phyloP scores from a whole-genome alignment of 1,139 yeast genomes.

The Wickerhamomyces sp. region DNA sequence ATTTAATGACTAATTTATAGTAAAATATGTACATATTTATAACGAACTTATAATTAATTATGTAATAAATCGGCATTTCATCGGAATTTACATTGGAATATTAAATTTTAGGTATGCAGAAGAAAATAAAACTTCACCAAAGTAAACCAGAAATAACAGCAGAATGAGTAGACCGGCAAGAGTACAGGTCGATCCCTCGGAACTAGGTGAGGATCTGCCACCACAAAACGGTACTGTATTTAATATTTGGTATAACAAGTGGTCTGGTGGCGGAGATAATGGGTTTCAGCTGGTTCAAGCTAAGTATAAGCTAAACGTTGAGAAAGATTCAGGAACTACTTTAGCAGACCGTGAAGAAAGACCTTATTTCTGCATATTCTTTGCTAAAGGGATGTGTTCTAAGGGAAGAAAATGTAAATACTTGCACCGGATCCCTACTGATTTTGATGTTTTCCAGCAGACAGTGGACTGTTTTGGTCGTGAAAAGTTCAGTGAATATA shows the following conservation, averaged over 20 bases:
- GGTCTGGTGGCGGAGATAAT: constrained; percentile 70
- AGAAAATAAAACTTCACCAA: not conserved
- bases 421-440: constrained; percentile 70
- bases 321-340: constrained; percentile 71
- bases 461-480: constrained; percentile 92
- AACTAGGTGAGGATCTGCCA: constrained; percentile 62
- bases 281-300: constrained; percentile 42
- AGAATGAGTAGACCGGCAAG: constrained; percentile 46
- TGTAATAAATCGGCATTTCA: not conserved
- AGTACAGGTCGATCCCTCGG: constrained; percentile 66
- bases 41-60: too few species aligned
- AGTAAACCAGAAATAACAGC: not conserved
- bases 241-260: constrained; percentile 84
- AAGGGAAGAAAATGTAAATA: constrained; percentile 73
- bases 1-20: too few species aligned
- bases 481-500: constrained; percentile 73
- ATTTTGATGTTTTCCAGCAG: constrained; percentile 43
- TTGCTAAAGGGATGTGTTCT: constrained; percentile 85
- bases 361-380: constrained; percentile 65
- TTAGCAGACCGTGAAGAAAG: constrained; percentile 45
- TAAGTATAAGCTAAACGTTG: constrained; percentile 53
- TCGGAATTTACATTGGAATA: not conserved
- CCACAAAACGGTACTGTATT: constrained; percentile 78
- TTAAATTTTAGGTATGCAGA: not conserved
- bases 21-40: not conserved